A percentile compares a stretch with the other conserved stretches of the same genome.
phyloP scores from a whole-genome alignment of 2,329 filamentous ascomycete genomes.

The Pseudogymnoascus sp. region DNA sequence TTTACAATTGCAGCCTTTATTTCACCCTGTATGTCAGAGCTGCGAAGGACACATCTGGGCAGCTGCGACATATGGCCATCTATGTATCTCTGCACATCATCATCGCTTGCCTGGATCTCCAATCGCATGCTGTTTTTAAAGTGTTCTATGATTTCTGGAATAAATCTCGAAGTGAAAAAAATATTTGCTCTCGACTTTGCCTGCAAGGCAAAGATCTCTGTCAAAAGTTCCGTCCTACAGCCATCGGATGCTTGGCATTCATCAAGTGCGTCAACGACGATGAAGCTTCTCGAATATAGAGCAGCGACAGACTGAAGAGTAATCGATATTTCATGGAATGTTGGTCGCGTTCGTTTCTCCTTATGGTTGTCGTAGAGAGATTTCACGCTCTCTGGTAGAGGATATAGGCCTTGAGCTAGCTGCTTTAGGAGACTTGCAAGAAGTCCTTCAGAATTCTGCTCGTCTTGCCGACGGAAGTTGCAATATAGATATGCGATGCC shows the following conservation, averaged over 20 bases:
- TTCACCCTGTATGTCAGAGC: too few relatives aligned
- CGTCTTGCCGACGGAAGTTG: constrained; percentile 11
- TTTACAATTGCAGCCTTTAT: too few relatives aligned
- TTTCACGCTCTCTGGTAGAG: constrained; percentile 18
- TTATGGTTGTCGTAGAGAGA: constrained; percentile 23
- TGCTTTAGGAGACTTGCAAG: constrained; percentile 30
- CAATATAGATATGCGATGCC: constrained; percentile 27
- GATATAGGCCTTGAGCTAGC: constrained; percentile 17
- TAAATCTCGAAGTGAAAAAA: constrained; percentile 22
- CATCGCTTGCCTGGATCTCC: constrained; percentile 29
- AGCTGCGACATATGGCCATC: constrained; percentile 20
- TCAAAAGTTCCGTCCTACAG: constrained; percentile 7
- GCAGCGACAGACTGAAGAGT: constrained; percentile 19
- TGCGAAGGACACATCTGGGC: constrained; percentile 14
- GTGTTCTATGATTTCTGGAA: constrained; percentile 19
- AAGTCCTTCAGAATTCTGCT: constrained; percentile 22
- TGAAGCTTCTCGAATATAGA: constrained; percentile 18
- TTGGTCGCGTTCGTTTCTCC: constrained; percentile 20
- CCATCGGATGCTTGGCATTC: constrained; percentile 12
- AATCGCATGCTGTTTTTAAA: constrained; percentile 16
- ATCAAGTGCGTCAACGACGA: constrained; percentile 12
- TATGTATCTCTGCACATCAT: constrained; percentile 31
- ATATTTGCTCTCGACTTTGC: constrained; percentile 16
- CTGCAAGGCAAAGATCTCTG: constrained; percentile 16
- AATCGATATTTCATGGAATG: constrained; percentile 19